Percentiles rank a stretch among this genome's conserved stretches.
Conservation (phyloP, 73 alveolate species). For the Symbiodinium natans region DNA sequence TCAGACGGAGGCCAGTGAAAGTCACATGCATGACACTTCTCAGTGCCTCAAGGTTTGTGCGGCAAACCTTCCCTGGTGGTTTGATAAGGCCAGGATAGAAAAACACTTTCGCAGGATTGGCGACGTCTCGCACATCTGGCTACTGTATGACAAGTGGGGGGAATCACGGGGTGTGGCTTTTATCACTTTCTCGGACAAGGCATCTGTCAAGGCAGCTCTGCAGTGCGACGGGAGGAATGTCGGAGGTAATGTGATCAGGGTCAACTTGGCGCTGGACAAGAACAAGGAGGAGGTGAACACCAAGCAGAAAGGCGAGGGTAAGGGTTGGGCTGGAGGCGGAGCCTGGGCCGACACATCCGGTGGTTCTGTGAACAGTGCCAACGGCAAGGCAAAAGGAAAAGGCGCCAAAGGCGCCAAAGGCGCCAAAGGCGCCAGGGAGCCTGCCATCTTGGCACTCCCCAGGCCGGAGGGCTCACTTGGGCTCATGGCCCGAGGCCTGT, state of each 20-base stretch:
- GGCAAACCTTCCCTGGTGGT: slow-evolving; percentile 80
- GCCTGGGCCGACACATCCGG: slow-evolving; percentile 37
- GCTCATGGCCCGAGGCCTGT: slow-evolving; percentile 68
- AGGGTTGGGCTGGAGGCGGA: slow-evolving; percentile 84
- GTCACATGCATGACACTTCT: not conserved
- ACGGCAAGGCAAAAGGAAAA: not conserved
- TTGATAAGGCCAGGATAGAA: slow-evolving; percentile 49
- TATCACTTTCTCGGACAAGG: slow-evolving; percentile 48
- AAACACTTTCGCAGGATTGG: slow-evolving; percentile 56
- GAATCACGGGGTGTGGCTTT: slow-evolving; percentile 71
- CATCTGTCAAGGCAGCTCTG: slow-evolving; percentile 61
- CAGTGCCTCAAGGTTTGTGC: slow-evolving; percentile 57
- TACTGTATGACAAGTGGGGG: slow-evolving; percentile 59
- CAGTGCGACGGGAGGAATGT: slow-evolving; percentile 64
- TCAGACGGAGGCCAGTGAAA: not conserved
- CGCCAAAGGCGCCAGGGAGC: not conserved
- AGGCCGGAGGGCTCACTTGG: slow-evolving; percentile 68
- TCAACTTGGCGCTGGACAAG: slow-evolving; percentile 68
- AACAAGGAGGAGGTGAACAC: not conserved
- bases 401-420: not conserved
- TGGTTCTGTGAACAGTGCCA: not conserved
- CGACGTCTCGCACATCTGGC: slow-evolving; percentile 49
- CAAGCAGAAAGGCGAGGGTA: not conserved
- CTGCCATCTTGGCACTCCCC: slow-evolving; percentile 5
- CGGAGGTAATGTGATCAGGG: slow-evolving; percentile 53